These are phyloP conservation scores for Tuber melanosporum DNA, from an alignment of 495 filamentous ascomycete species.

Conservation along the genomic window DNA sequence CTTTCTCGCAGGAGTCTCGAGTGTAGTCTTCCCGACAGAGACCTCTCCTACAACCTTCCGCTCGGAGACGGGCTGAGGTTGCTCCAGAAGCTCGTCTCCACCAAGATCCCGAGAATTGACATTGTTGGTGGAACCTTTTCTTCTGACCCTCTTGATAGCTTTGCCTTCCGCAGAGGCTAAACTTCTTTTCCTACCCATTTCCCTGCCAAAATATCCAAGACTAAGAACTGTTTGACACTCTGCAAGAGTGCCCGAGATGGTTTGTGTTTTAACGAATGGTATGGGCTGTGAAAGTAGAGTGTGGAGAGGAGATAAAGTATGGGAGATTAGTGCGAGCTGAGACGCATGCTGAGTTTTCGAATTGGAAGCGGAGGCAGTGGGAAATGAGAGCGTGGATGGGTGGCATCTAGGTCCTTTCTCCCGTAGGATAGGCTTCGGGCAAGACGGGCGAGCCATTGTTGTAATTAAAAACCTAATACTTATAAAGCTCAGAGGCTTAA, in stretches of 20 bases:
- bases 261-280: slow-evolving; percentile 21
- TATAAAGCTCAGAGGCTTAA: neutral
- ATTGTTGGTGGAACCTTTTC: neutral
- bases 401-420: neutral
- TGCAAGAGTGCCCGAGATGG: neutral
- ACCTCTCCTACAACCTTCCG: neutral
- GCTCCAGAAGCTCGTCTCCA: neutral
- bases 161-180: too few species aligned
- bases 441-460: neutral
- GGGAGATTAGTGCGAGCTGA: neutral
- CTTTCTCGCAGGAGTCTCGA: neutral
- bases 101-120: neutral
- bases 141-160: neutral
- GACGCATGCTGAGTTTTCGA: neutral
- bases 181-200: neutral
- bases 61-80: neutral
- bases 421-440: neutral
- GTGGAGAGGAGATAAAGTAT: slow-evolving; percentile 6
- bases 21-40: neutral
- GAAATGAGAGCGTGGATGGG: neutral
- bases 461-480: neutral
- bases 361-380: neutral
- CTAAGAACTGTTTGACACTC: neutral
- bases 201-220: neutral
- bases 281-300: slow-evolving; percentile 27